phyloP scores from a whole-genome alignment of 768 basidiomycete genomes.

The Atractiella rhizophila region DNA sequence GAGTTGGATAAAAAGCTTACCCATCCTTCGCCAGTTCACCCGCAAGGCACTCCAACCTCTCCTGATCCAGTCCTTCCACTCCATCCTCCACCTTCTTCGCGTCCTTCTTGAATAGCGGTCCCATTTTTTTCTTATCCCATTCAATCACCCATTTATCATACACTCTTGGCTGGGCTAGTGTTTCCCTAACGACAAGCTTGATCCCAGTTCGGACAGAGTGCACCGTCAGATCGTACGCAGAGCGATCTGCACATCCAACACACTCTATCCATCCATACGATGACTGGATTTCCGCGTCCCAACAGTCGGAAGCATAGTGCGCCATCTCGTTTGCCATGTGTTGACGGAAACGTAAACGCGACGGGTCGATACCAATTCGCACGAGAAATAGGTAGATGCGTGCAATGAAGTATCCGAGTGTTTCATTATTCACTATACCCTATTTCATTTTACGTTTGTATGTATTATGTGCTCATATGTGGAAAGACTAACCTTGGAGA shows the following conservation, averaged over 20 bases:
- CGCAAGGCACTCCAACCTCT: constrained; percentile 38
- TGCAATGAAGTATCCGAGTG: constrained; percentile 87
- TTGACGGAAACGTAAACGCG: constrained; percentile 71
- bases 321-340: constrained; percentile 99
- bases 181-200: constrained; percentile 60
- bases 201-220: constrained; percentile 63
- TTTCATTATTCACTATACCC: constrained; percentile 82
- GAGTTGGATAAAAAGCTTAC: constrained; percentile 25
- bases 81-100: constrained; percentile 38
- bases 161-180: constrained; percentile 58
- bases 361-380: constrained; percentile 68
- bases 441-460: too few relatives aligned
- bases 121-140: constrained; percentile 67
- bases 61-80: constrained; percentile 42
- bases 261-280: constrained; percentile 93
- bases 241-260: constrained; percentile 93
- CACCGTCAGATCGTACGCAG: constrained; percentile 83
- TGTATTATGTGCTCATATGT: background rate
- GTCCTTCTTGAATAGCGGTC: constrained; percentile 68
- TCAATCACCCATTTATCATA: constrained; percentile 52
- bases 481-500: constrained; percentile 27
- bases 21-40: constrained; percentile 41
- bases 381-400: constrained; percentile 69
- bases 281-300: constrained; percentile 95
- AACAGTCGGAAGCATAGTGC: constrained; percentile 95